A percentile compares a stretch with the other conserved stretches of the same genome.
These are phyloP conservation scores for Luzula sylvatica DNA, from an alignment of 176 grass and related monocot species.

Conservation along the genomic window DNA sequence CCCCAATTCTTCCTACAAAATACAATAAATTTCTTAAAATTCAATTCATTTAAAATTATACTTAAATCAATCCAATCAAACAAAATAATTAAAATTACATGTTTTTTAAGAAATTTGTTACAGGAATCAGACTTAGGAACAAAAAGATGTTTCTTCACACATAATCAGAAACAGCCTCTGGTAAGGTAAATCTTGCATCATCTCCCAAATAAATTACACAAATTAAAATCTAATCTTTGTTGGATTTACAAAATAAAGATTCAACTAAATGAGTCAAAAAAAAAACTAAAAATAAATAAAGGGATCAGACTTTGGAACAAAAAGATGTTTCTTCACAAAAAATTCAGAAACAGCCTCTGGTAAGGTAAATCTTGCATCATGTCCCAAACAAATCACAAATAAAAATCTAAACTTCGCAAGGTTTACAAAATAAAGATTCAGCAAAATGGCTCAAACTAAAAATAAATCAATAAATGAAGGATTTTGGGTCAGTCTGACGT, in stretches of 20 bases:
- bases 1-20: conserved; percentile 6
- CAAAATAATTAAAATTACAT: too few species aligned
- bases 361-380: conserved; percentile 4
- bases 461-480: not conserved
- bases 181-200: too few species aligned
- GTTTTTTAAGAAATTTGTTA: too few species aligned
- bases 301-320: not conserved
- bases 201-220: not conserved
- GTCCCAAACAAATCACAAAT: conserved; percentile 2
- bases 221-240: too few species aligned
- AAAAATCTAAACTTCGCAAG: too few species aligned
- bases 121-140: too few species aligned
- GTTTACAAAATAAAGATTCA: too few species aligned
- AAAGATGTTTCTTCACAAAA: conserved; percentile 4
- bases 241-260: too few species aligned
- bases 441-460: not conserved
- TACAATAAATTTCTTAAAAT: not conserved
- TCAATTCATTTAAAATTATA: not conserved
- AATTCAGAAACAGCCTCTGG: conserved; percentile 23
- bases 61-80: too few species aligned
- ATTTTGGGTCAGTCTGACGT: conserved; percentile 18
- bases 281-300: not conserved
- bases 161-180: too few species aligned
- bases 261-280: too few species aligned
- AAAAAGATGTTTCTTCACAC: too few species aligned